phyloP scores from a whole-genome alignment of 768 basidiomycete genomes.

The Stropharia rugosoannulata region DNA sequence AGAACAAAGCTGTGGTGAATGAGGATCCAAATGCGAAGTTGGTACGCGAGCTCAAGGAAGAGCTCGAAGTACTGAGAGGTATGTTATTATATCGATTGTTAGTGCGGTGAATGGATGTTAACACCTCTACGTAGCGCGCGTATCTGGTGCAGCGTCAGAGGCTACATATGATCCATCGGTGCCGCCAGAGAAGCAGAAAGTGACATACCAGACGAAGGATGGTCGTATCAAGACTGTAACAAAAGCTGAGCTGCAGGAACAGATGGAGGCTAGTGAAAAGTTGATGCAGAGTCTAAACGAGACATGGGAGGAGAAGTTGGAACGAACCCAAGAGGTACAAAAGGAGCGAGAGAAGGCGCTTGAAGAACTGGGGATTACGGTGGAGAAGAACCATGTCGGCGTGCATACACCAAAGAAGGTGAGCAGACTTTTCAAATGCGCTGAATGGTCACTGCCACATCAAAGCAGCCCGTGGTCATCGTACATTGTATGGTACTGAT shows the following conservation, averaged over 20 bases:
- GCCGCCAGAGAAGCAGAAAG: conserved; percentile 93
- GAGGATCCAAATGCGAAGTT: conserved; percentile 99
- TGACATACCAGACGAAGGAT: conserved; percentile 90
- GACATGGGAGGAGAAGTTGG: conserved; percentile 96
- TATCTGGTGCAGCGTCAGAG: conserved; percentile 66
- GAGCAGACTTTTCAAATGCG: conserved; percentile 30
- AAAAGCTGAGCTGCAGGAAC: conserved; percentile 96
- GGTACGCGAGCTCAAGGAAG: conserved; percentile 98
- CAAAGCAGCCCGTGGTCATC: conserved; percentile 9
- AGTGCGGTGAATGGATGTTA: conserved; percentile 3
- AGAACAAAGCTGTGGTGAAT: conserved; percentile 99
- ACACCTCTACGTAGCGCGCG: conserved; percentile 53
- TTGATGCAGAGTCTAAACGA: conserved; percentile 91
- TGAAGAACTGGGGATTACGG: conserved; percentile 96
- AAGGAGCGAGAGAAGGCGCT: conserved; percentile 96
- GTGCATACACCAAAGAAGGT: conserved; percentile 98
- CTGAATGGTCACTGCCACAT: conserved; percentile 1
- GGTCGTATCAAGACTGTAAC: conserved; percentile 94
- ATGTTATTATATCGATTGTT: conserved; percentile 30
- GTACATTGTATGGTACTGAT: conserved; percentile 10
- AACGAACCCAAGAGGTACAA: conserved; percentile 90
- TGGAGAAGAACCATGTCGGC: conserved; percentile 95
- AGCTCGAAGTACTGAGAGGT: conserved; percentile 90
- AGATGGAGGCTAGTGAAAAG: conserved; percentile 94
- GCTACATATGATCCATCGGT: conserved; percentile 83